phyloP scores from a whole-genome alignment of 352 stramenopile species.

The Labyrinthula sp. region DNA sequence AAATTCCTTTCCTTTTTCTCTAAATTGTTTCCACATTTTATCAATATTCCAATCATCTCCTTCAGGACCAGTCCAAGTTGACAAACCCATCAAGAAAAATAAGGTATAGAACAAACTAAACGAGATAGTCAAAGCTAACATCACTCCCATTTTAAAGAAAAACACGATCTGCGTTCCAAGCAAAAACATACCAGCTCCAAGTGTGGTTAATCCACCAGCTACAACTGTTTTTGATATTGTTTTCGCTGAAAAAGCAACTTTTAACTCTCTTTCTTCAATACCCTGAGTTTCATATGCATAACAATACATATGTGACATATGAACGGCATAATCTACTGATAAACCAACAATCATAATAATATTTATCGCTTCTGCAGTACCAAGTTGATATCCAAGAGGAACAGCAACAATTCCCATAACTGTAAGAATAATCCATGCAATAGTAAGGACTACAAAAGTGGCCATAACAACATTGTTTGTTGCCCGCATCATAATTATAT shows the following conservation, averaged over 20 bases:
- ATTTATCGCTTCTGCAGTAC: conserved; percentile 32
- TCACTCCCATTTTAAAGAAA: conserved; percentile 35
- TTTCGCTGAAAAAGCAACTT: conserved; percentile 27
- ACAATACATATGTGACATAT: conserved; percentile 33
- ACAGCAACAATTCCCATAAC: conserved; percentile 32
- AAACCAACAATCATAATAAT: conserved; percentile 36
- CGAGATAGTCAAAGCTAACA: conserved; percentile 33
- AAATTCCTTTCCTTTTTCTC: no score
- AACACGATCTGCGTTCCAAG: conserved; percentile 31
- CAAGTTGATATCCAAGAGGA: conserved; percentile 32
- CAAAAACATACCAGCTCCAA: conserved; percentile 31
- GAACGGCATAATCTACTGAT: conserved; percentile 35
- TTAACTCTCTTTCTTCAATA: conserved; percentile 2
- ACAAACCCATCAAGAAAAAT: conserved; percentile 21
- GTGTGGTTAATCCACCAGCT: conserved; percentile 34
- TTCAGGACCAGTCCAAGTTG: conserved; percentile 8
- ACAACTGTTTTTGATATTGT: conserved; percentile 34
- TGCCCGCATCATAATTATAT: conserved; percentile 30
- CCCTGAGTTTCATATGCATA: conserved; percentile 27
- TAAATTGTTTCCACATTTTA: no score
- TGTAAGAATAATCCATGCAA: conserved; percentile 31
- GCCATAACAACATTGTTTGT: conserved; percentile 33
- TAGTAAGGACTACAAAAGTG: conserved; percentile 31
- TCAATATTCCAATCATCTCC: no score
- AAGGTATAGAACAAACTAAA: no score